Percentiles rank a stretch among this genome's conserved stretches.
Evolutionary conservation across 1,284 basidiomycete genomes (phyloP).

Genomic region (Exobasidium rhododendri): DNA sequence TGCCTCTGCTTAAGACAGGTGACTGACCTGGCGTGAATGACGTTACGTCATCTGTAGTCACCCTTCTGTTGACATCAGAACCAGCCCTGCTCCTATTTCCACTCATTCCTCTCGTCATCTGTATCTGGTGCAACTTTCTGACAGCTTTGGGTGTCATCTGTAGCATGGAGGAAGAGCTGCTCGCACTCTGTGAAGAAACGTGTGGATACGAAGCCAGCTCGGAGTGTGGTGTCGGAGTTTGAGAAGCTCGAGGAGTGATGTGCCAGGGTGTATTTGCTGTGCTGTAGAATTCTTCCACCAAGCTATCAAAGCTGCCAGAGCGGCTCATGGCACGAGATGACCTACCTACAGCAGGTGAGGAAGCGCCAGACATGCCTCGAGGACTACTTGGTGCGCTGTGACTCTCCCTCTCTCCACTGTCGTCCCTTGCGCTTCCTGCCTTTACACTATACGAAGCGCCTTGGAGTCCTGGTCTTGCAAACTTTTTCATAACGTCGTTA

Average conservation of each 20-base stretch:
- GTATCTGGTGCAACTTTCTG: slow-evolving; percentile 32
- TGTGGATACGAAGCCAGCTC: not conserved
- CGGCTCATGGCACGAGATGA: slow-evolving; percentile 21
- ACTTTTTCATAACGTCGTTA: slow-evolving; percentile 45
- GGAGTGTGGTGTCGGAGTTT: slow-evolving; percentile 11
- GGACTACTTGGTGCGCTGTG: slow-evolving; percentile 16
- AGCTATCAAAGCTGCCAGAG: slow-evolving; percentile 39
- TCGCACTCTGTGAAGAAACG: not conserved
- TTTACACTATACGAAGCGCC: not conserved
- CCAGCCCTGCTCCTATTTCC: not conserved
- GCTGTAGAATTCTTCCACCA: slow-evolving; percentile 47
- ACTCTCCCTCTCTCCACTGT: not conserved
- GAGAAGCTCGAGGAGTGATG: slow-evolving; percentile 25
- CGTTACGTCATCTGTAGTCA: not conserved
- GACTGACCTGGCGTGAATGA: slow-evolving; percentile 1
- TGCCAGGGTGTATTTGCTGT: slow-evolving; percentile 31
- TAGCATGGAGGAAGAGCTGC: not conserved
- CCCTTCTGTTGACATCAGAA: not conserved
- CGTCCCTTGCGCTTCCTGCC: not conserved
- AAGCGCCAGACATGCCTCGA: not conserved
- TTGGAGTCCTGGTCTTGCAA: slow-evolving; percentile 19
- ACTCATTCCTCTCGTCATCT: slow-evolving; percentile 34
- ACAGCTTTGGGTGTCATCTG: slow-evolving; percentile 40
- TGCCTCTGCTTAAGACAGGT: not conserved
- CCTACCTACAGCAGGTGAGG: not conserved